Evolutionary conservation across 352 stramenopile species (phyloP), one percentile per base, ranked within the genome.

Genomic region (Globisporangium solare): DNA sequence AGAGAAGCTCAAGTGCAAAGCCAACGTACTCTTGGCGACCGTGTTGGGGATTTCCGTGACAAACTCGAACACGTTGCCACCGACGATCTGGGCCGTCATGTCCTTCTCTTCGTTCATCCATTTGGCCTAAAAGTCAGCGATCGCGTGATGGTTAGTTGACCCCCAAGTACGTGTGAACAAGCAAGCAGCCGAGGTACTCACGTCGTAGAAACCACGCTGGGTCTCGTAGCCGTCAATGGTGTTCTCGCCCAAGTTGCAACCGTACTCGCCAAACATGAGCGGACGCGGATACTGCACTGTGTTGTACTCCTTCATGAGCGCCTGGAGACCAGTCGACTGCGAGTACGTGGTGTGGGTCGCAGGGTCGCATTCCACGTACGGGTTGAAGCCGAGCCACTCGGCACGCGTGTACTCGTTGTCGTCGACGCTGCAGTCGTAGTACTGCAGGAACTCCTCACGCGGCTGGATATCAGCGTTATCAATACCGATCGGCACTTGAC

Each of bases 61-160:
- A 35, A 89, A 92, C 69, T 92, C 82, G 32, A 90, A 92, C 1
- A 88, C 82, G 47, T 88, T 89, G 56, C 82, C 82, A n/a, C 82
- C 82, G 21, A 89, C 74, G 47, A 90, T 83, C 32, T 86, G 67
- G n/a, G 68, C 68, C 11, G 72, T 87, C 82, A 92, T 90, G 22
- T 83, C 78, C 6, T 63, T n/a, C 51, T 90, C 82, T 27, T 86
- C 76, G 62, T 92, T 92, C 79, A 92, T 92, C 82, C 82, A 92
- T 57, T 87, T 90, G n/a, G 82, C 82, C 78, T 88, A 50, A 54
- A 54, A 39, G 18, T 45, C 24, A 22, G 6, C 40, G 10, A 35
- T 7, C 51, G 11, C 27, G 45, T 49, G 2, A 20, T 39, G 6
- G 46, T 10, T 35, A 35, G 24, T 31, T 31, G 24, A 6, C 27